Base-by-base conservation (phyloP, 2,329 filamentous ascomycete species). In the Microsporum audouinii region DNA sequence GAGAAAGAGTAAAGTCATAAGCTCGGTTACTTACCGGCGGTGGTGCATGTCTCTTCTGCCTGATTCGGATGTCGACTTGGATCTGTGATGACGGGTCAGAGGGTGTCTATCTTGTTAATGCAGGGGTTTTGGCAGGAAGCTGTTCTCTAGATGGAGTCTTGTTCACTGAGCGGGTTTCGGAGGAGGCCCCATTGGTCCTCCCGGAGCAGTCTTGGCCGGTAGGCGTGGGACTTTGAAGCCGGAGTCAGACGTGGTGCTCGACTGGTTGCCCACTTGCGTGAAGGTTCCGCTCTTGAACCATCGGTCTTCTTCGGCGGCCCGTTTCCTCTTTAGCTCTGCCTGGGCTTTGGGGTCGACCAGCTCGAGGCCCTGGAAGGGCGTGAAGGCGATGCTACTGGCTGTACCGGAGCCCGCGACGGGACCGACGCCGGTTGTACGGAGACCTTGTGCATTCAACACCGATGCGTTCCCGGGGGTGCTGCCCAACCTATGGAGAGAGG, bases 211-310 rank as follows among this genome's bases (percentile, higher is more conserved):
- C 78, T 96, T 96, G 31, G 83, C 77, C 14, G 89, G 90, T 66
- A 92, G 71, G 1, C 81, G 81, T 14, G 92, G 91, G 43, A 95
- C 87, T 74, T 91, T 95, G 81, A 96, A 96, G 59, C 64, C 64
- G 8, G 47, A 53, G 5, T 53, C 47, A 57, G 65, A 65, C 55
- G 63, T 63, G n/a, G 49, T 57, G 39, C 10, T 41, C 27, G 64
- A 70, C 61, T 73, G 70, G 49, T 65, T 67, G 7, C 85, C 85
- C 61, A 95, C 83, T 73, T 96, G 91, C 6, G 94, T 96, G 71
- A 99, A 99, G 0, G 89, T 91, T n/a, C 94, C 94, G 55, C 90
- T 89, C 75, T 94, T 95, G 79, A 99, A 99, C 87, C 91, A 99
- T 41, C 90, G 81, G 71, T 97, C 92, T 71, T 96, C 90, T 65